Evolutionary conservation across 441 rosid species (phyloP).

Genomic region (Geranium incanum): DNA sequence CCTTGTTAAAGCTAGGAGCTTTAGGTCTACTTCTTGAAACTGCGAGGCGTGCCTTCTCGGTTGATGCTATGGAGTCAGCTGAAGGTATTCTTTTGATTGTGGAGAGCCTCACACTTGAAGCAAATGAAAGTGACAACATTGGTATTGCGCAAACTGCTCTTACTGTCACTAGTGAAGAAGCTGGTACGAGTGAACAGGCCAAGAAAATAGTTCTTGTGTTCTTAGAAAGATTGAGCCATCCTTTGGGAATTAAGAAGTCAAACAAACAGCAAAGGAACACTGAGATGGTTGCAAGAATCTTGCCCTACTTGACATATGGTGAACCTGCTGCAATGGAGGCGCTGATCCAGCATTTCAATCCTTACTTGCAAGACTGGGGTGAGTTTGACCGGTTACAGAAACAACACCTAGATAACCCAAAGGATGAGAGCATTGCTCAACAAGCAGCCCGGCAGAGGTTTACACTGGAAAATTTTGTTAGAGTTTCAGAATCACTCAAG

Average conservation of each 20-base stretch:
- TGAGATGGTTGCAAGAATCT: conserved; percentile 99
- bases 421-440: conserved; percentile 65
- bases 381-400: conserved; percentile 81
- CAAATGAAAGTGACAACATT: conserved; percentile 90
- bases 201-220: conserved; percentile 98
- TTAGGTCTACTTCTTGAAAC: conserved; percentile 98
- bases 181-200: conserved; percentile 94
- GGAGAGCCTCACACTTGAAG: conserved; percentile 95
- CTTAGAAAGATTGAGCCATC: conserved; percentile 91
- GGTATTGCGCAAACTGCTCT: conserved; percentile 74
- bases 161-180: conserved; percentile 79
- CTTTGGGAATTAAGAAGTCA: conserved; percentile 83
- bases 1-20: conserved; percentile 83
- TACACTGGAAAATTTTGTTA: conserved; percentile 88
- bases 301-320: conserved; percentile 98
- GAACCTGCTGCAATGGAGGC: conserved; percentile 99
- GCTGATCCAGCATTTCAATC: conserved; percentile 84
- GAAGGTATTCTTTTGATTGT: conserved; percentile 99
- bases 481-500: conserved; percentile 97
- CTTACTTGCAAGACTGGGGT: conserved; percentile 84
- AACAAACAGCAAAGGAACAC: conserved; percentile 99
- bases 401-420: conserved; percentile 62
- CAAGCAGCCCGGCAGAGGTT: conserved; percentile 78
- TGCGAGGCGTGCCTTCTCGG: conserved; percentile 93
- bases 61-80: conserved; percentile 99